Percentiles rank a stretch among this genome's conserved stretches.
Evolutionary conservation across 805 yeast species (phyloP).

Genomic region (Suhomyces sp.): DNA sequence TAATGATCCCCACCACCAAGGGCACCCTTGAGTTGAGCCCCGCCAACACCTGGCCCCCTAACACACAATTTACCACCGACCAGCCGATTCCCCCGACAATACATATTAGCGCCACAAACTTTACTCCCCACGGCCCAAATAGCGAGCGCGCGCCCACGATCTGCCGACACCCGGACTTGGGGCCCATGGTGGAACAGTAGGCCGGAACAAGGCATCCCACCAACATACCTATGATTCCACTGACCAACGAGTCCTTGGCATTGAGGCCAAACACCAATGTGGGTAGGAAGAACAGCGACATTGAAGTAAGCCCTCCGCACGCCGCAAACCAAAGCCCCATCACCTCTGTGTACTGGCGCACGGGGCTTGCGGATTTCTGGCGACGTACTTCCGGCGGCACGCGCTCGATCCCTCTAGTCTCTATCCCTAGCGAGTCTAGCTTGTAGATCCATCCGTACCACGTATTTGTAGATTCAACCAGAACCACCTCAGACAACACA

Average conservation of each 20-base stretch:
- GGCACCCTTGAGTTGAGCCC: slow-evolving; percentile 24
- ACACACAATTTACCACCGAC: slow-evolving; percentile 38
- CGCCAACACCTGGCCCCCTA: slow-evolving; percentile 35
- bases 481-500: neutral
- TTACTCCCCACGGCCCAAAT: slow-evolving; percentile 36
- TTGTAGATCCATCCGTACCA: slow-evolving; percentile 10
- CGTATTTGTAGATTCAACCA: neutral
- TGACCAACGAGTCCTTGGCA: slow-evolving; percentile 23
- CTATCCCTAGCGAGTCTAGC: slow-evolving; percentile 29
- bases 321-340: slow-evolving; percentile 39
- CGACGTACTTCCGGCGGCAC: slow-evolving; percentile 27
- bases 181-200: slow-evolving; percentile 37
- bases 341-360: slow-evolving; percentile 26
- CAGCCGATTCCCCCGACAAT: slow-evolving; percentile 36
- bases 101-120: slow-evolving; percentile 27
- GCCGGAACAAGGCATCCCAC: slow-evolving; percentile 38
- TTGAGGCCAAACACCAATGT: slow-evolving; percentile 27
- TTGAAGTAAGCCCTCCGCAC: slow-evolving; percentile 38
- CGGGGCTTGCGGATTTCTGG: neutral
- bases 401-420: slow-evolving; percentile 34
- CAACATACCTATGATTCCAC: slow-evolving; percentile 28
- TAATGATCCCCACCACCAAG: slow-evolving; percentile 29
- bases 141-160: slow-evolving; percentile 36
- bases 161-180: slow-evolving; percentile 37
- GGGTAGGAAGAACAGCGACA: slow-evolving; percentile 36